Conservation (phyloP, 2,329 filamentous ascomycete genomes). For the Juglanconis juglandina region DNA sequence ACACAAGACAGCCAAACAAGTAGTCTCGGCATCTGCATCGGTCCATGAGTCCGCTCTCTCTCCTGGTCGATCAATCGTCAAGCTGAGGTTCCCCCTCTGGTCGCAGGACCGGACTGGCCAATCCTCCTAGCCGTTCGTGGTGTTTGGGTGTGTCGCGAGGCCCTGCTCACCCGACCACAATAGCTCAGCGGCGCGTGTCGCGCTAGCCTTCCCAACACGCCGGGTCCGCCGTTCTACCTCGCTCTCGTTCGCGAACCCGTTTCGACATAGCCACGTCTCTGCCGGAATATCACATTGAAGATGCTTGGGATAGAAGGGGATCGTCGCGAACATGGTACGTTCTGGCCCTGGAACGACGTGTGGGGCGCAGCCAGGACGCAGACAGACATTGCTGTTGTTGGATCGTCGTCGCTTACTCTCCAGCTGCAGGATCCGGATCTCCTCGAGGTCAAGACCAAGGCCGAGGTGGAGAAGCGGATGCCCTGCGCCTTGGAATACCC, state of each 20-base stretch:
- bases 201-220: background rate
- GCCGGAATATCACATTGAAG: slow-evolving; percentile 23
- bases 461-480: background rate
- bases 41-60: background rate
- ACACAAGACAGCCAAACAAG: background rate
- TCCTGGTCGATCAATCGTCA: background rate
- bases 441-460: background rate
- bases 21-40: background rate
- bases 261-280: background rate
- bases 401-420: slow-evolving; percentile 7
- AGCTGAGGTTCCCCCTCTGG: background rate
- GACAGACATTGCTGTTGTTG: background rate
- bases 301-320: slow-evolving; percentile 44
- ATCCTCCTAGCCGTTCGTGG: background rate
- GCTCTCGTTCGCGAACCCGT: background rate
- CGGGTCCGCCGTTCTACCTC: background rate
- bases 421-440: slow-evolving; percentile 1
- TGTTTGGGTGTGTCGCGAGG: background rate
- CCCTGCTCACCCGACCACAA: background rate
- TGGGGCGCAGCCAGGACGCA: slow-evolving; percentile 3
- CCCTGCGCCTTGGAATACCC: slow-evolving; percentile 46
- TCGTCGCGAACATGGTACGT: slow-evolving; percentile 40
- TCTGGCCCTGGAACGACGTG: slow-evolving; percentile 11
- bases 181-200: background rate
- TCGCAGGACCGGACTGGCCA: background rate